Conservation (phyloP, 2,329 filamentous ascomycete genomes). For the Podosphaera xanthii region DNA sequence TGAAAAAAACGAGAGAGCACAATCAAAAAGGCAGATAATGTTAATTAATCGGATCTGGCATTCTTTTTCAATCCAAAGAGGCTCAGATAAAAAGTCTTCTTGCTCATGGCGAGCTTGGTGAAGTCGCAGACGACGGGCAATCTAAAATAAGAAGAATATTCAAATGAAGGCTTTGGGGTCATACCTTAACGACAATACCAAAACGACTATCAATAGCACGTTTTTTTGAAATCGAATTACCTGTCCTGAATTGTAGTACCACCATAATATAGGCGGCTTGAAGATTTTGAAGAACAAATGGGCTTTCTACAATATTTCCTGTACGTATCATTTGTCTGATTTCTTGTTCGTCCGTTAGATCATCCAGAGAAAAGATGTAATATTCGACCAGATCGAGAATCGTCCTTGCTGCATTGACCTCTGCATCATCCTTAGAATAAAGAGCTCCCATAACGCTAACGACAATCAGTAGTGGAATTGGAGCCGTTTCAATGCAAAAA, state of each 20-base stretch:
- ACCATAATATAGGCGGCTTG: conserved; percentile 22
- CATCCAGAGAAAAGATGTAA: conserved; percentile 20
- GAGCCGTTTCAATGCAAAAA: conserved; percentile 19
- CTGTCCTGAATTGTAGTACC: conserved; percentile 22
- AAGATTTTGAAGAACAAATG: conserved; percentile 18
- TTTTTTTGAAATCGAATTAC: conserved; percentile 18
- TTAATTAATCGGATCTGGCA: conserved; percentile 21
- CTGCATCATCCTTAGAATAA: conserved; percentile 20
- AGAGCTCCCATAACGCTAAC: conserved; percentile 23
- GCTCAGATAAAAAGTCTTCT: conserved; percentile 18
- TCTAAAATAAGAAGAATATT: conserved; percentile 9
- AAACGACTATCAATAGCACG: conserved; percentile 22
- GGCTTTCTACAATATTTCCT: conserved; percentile 14
- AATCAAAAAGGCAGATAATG: conserved; percentile 21
- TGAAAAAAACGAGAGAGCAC: conserved; percentile 22
- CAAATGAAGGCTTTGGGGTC: conserved; percentile 1
- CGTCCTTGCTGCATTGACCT: conserved; percentile 18
- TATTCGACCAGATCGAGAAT: conserved; percentile 22
- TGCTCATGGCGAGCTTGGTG: conserved; percentile 18
- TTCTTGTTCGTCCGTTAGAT: conserved; percentile 20
- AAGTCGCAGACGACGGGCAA: conserved; percentile 19
- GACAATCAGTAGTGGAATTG: conserved; percentile 19
- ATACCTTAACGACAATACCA: conserved; percentile 20
- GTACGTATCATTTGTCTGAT: conserved; percentile 17
- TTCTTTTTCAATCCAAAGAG: conserved; percentile 22